phyloP scores from a whole-genome alignment of 176 grass and related monocot species.

The Zoysia japonica region DNA sequence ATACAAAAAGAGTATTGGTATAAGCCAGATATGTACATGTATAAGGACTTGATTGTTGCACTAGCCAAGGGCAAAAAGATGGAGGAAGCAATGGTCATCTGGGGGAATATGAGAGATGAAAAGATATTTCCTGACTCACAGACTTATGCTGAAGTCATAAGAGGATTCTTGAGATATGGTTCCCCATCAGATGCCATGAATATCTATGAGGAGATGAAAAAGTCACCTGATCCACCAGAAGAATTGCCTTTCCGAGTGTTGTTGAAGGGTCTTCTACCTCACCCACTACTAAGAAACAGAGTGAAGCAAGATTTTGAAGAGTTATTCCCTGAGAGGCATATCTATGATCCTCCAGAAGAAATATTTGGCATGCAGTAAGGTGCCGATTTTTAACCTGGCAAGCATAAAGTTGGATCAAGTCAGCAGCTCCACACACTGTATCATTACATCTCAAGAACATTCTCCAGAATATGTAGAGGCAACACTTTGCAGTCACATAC shows the following conservation, averaged over 20 bases:
- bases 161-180: constrained; percentile 86
- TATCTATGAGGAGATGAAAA: constrained; percentile 93
- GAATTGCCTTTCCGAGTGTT: constrained; percentile 91
- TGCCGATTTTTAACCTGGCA: constrained; percentile 6
- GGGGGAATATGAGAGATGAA: constrained; percentile 80
- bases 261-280: constrained; percentile 87
- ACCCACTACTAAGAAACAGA: constrained; percentile 82
- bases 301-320: constrained; percentile 99
- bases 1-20: constrained; percentile 95
- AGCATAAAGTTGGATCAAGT: neutral
- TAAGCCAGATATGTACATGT: constrained; percentile 92
- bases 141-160: constrained; percentile 90
- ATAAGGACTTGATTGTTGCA: constrained; percentile 91
- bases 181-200: constrained; percentile 97
- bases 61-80: constrained; percentile 91
- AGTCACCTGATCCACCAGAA: constrained; percentile 79
- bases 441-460: constrained; percentile 14
- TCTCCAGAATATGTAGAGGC: neutral
- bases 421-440: neutral
- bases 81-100: constrained; percentile 80
- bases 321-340: constrained; percentile 64
- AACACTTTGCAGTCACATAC: neutral
- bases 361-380: constrained; percentile 85
- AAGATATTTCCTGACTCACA: constrained; percentile 63
- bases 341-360: constrained; percentile 89